phyloP scores from a whole-genome alignment of 1,284 basidiomycete genomes.

The Marasmius tenuissimus region DNA sequence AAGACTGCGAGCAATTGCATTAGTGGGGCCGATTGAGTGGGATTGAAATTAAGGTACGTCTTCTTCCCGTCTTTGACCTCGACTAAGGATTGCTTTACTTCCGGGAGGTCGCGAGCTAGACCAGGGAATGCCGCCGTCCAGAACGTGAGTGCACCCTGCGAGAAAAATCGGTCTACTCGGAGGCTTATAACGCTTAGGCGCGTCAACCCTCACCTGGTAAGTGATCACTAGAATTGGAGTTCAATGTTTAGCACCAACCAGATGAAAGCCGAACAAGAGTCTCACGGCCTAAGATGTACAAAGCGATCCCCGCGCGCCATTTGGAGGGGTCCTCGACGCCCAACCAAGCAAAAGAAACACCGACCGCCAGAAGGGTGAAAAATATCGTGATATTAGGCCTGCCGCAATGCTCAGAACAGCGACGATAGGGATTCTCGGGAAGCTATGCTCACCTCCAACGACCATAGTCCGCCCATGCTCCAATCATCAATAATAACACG shows the following conservation, averaged over 20 bases:
- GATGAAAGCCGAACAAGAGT: constrained; percentile 9
- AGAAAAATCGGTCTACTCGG: not conserved
- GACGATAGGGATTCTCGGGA: not conserved
- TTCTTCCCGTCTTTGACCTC: constrained; percentile 43
- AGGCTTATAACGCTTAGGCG: not conserved
- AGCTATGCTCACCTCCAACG: constrained; percentile 53
- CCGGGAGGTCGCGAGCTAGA: constrained; percentile 69
- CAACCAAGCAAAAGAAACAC: constrained; percentile 76
- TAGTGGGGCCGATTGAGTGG: not conserved
- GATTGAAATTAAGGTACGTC: constrained; percentile 31
- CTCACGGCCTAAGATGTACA: constrained; percentile 78
- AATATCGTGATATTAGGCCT: constrained; percentile 79
- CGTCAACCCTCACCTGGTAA: constrained; percentile 54
- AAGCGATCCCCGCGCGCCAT: constrained; percentile 69
- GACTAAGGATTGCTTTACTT: constrained; percentile 54
- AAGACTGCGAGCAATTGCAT: constrained; percentile 32
- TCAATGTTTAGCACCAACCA: not conserved
- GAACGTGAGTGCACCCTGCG: constrained; percentile 70
- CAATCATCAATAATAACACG: constrained; percentile 60
- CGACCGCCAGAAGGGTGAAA: constrained; percentile 69
- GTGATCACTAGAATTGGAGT: constrained; percentile 55
- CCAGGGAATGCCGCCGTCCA: constrained; percentile 87
- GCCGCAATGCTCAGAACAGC: constrained; percentile 10
- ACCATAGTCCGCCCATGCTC: constrained; percentile 80
- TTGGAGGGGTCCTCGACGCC: constrained; percentile 63